Conservation (phyloP, 2,329 filamentous ascomycete species). For the Emericellopsis cladophorae region DNA sequence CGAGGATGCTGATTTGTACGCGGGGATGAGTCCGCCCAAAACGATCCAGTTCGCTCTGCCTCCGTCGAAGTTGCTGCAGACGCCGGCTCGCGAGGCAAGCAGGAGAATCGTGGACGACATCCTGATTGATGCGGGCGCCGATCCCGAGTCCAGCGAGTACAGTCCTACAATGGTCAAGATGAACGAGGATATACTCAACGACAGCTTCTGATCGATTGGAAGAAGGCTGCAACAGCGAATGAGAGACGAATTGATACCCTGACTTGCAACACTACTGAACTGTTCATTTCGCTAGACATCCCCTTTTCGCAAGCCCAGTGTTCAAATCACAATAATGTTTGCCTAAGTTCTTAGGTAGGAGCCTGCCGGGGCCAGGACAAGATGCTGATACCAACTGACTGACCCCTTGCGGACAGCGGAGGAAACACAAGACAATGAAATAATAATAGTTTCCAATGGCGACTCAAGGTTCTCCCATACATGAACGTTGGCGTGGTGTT, state of each 20-base stretch:
- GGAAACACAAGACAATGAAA: no score
- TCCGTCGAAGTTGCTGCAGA: constrained; percentile 65
- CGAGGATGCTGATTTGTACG: constrained; percentile 47
- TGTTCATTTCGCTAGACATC: no score
- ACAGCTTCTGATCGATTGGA: constrained; percentile 37
- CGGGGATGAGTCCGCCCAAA: constrained; percentile 81
- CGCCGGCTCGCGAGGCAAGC: constrained; percentile 74
- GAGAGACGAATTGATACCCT: background rate
- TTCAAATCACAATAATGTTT: no score
- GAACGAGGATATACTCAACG: constrained; percentile 47
- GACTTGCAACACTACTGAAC: background rate
- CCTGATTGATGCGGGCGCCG: constrained; percentile 60
- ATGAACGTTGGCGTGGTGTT: no score
- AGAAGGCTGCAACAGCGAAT: background rate
- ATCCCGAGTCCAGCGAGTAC: constrained; percentile 40
- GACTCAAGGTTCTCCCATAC: no score
- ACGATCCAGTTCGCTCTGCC: constrained; percentile 79
- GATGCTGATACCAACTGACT: no score
- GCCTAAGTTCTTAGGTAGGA: no score
- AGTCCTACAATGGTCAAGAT: constrained; percentile 55
- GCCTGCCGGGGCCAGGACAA: no score
- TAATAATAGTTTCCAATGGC: no score
- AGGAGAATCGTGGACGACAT: constrained; percentile 72
- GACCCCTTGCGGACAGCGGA: no score
- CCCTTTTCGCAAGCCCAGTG: no score